A percentile compares a stretch with the other conserved stretches of the same genome.
Conservation (phyloP, 345 rosid species). For the Lagerstroemia speciosa region DNA sequence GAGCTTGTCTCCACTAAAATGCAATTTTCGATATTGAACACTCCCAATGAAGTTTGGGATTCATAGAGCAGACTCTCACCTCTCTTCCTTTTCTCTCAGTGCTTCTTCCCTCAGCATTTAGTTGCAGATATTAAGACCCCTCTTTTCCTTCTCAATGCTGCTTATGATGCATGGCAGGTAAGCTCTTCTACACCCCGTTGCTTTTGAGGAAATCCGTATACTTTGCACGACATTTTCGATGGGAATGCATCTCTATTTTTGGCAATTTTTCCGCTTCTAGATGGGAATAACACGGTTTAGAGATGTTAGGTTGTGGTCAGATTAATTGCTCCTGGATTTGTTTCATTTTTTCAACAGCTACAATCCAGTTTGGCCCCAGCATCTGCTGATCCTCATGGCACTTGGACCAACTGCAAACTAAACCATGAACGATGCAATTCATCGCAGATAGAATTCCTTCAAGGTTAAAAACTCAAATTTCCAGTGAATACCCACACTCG, state of each 20-base stretch:
- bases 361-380: conserved; percentile 64
- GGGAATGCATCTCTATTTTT: neutral
- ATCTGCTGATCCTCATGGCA: conserved; percentile 66
- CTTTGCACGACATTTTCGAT: neutral
- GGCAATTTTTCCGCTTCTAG: neutral
- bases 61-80: neutral
- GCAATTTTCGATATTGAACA: neutral
- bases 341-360: conserved; percentile 31
- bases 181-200: neutral
- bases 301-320: neutral
- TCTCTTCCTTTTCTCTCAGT: conserved; percentile 28
- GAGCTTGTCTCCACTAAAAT: conserved; percentile 14
- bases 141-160: conserved; percentile 68
- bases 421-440: conserved; percentile 52
- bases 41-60: neutral
- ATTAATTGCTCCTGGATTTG: neutral
- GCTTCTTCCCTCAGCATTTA: conserved; percentile 85
- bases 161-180: conserved; percentile 91
- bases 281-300: neutral
- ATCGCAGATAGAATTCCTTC: conserved; percentile 58
- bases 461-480: conserved; percentile 30
- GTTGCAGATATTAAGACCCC: conserved; percentile 61
- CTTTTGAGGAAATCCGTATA: neutral
- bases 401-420: conserved; percentile 53
- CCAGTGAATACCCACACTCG: no score